Percentiles rank a stretch among this genome's conserved stretches.
phyloP scores from a whole-genome alignment of 306 rosid genomes.

The Glycine tomentella region DNA sequence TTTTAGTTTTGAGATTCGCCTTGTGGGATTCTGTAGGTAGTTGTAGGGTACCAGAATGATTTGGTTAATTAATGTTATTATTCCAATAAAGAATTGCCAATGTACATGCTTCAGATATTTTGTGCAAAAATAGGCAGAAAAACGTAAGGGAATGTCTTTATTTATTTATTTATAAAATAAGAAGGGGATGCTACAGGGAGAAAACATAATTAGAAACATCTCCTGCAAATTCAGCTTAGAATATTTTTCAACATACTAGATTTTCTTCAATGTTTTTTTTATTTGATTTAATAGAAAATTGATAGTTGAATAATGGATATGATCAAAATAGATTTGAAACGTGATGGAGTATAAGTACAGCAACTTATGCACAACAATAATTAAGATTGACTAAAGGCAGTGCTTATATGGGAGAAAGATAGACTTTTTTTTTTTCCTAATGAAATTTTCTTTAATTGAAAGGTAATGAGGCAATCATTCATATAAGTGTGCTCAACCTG shows the following conservation, averaged over 20 bases:
- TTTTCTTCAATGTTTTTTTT: too few species aligned
- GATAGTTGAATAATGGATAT: constrained; percentile 5
- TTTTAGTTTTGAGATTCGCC: constrained; percentile 21
- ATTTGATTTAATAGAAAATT: background rate
- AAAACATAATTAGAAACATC: background rate
- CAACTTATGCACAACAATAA: constrained; percentile 1
- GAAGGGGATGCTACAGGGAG: background rate
- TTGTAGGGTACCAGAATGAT: constrained; percentile 9
- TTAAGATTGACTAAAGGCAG: too few species aligned
- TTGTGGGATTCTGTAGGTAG: constrained; percentile 30
- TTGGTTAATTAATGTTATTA: background rate
- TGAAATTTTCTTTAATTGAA: background rate
- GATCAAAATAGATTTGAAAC: background rate
- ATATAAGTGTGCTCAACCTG: too few species aligned
- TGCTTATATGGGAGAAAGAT: background rate
- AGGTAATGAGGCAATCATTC: too few species aligned
- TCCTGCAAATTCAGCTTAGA: background rate
- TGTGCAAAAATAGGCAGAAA: background rate
- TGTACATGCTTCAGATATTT: constrained; percentile 13
- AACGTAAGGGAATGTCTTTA: too few species aligned
- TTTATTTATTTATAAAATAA: too few species aligned
- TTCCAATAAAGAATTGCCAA: constrained; percentile 11
- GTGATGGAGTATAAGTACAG: background rate
- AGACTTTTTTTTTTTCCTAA: background rate
- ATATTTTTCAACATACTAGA: too few species aligned